Percentiles rank a stretch among this genome's conserved stretches.
Evolutionary conservation across 768 basidiomycete species (phyloP).

Genomic region (Pleurotus citrinopileatus): DNA sequence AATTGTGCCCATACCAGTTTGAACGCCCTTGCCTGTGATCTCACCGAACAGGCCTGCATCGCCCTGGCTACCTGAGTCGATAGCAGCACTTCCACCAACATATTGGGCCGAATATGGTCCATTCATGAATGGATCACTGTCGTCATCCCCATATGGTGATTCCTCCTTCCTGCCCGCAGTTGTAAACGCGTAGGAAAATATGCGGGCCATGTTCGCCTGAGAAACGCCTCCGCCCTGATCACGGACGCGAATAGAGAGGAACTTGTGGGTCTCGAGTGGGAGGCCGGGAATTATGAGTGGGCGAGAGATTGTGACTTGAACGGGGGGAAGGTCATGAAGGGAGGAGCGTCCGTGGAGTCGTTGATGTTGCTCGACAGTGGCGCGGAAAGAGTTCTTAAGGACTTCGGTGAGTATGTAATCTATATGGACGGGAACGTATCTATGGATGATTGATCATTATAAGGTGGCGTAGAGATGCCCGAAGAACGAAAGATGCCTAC

Average conservation of each 20-base stretch:
- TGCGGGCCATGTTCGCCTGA: conserved; percentile 66
- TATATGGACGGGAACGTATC: conserved; percentile 86
- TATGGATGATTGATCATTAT: conserved; percentile 27
- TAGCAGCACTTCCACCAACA: conserved; percentile 67
- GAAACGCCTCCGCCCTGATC: conserved; percentile 88
- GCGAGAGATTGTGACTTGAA: conserved; percentile 69
- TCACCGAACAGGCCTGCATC: conserved; percentile 67
- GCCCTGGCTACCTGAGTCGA: conserved; percentile 40
- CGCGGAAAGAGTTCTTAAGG: conserved; percentile 88
- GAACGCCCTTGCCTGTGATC: conserved; percentile 73
- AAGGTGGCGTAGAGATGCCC: neutral
- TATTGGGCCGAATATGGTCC: conserved; percentile 81
- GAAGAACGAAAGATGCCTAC: conserved; percentile 43
- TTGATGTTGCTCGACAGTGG: conserved; percentile 75
- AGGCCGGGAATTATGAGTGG: conserved; percentile 32
- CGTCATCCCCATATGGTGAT: conserved; percentile 26
- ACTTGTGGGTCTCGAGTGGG: conserved; percentile 31
- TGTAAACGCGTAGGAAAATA: conserved; percentile 92
- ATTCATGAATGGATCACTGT: conserved; percentile 45
- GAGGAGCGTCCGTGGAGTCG: conserved; percentile 35
- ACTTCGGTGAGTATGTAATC: conserved; percentile 92
- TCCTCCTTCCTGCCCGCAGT: conserved; percentile 55
- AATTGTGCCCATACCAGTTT: conserved; percentile 84
- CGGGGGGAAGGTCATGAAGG: conserved; percentile 48
- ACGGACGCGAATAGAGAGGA: conserved; percentile 75